Base-by-base conservation (phyloP, 208 protist species). In the Cochliopodium minus region DNA sequence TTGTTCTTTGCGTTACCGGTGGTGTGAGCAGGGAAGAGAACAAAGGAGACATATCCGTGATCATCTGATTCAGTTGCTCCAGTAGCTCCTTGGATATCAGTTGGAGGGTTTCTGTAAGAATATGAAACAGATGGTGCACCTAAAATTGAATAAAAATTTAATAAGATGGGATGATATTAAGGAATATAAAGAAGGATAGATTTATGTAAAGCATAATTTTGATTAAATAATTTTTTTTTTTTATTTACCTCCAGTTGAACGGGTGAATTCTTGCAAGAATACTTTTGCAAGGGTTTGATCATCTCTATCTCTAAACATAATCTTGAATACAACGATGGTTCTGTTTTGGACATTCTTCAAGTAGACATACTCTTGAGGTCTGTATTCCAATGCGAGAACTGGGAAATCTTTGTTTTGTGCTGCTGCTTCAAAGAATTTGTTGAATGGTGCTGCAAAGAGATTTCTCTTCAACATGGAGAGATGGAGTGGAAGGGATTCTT, bases 201-300 rank as follows among this genome's bases (percentile, higher is more conserved):
- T 26, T 40, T 36, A 53, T 17, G 34, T 17, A 22, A 34, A 20
- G 54, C 54, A 51, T 59, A 30, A 15, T 49, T 51, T n/a, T n/a
- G n/a, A n/a, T n/a, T n/a, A n/a, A n/a, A n/a, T n/a, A n/a, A n/a
- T n/a, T n/a, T n/a, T n/a, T n/a, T n/a, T n/a, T n/a, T n/a, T n/a
- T n/a, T n/a, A n/a, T n/a, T n/a, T n/a, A n/a, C n/a, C n/a, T n/a
- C n/a, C n/a, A n/a, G n/a, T n/a, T n/a, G n/a, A n/a, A n/a, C n/a
- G n/a, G n/a, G n/a, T n/a, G n/a, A 59, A 59, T 40, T 59, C 54
- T 20, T 23, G 15, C 35, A 59, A 59, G n/a, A 59, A 59, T 9
- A 15, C 23, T 11, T 45, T 49, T 38, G 35, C 54, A 4, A 59
- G 17, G 15, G 43, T 20, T 17, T 39, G 34, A 59, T 59, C 54